phyloP scores from a whole-genome alignment of 768 basidiomycete species.

The Termitomyces sp. region DNA sequence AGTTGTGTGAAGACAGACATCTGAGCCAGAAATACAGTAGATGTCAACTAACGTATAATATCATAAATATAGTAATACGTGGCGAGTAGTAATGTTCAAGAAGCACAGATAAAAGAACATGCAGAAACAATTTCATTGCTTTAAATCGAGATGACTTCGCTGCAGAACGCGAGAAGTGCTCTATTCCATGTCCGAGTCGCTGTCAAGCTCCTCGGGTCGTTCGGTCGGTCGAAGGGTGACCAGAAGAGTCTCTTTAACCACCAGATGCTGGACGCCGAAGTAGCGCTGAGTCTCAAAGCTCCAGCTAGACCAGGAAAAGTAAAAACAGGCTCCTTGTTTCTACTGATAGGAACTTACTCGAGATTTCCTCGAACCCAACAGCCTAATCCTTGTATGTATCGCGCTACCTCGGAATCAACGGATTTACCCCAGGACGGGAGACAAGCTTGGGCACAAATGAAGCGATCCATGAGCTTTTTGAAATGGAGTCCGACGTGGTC shows the following conservation, averaged over 20 bases:
- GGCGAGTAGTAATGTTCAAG: neutral
- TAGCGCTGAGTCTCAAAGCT: constrained; percentile 66
- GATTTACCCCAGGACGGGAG: constrained; percentile 44
- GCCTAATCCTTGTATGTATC: constrained; percentile 50
- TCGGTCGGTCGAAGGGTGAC: constrained; percentile 37
- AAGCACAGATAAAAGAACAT: neutral
- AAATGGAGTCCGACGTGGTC: constrained; percentile 52
- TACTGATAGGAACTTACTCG: constrained; percentile 27
- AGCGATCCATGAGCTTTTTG: constrained; percentile 43
- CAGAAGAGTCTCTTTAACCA: constrained; percentile 45
- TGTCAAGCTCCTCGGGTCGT: constrained; percentile 27
- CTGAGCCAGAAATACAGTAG: constrained; percentile 9
- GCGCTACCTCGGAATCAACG: constrained; percentile 44
- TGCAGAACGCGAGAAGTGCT: neutral
- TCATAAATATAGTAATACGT: neutral
- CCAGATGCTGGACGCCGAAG: constrained; percentile 50
- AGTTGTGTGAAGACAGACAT: neutral
- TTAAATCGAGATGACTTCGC: neutral
- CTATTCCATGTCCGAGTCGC: constrained; percentile 35
- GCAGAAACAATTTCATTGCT: neutral
- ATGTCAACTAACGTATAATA: neutral
- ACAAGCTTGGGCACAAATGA: constrained; percentile 35
- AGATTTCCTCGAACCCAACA: constrained; percentile 61
- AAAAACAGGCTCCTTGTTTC: constrained; percentile 3
- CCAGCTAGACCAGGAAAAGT: constrained; percentile 35